A percentile compares a stretch with the other conserved stretches of the same genome.
These are phyloP conservation scores for Taxawa tesnikishii DNA, from an alignment of 2,329 filamentous ascomycete species.

Conservation along the genomic window DNA sequence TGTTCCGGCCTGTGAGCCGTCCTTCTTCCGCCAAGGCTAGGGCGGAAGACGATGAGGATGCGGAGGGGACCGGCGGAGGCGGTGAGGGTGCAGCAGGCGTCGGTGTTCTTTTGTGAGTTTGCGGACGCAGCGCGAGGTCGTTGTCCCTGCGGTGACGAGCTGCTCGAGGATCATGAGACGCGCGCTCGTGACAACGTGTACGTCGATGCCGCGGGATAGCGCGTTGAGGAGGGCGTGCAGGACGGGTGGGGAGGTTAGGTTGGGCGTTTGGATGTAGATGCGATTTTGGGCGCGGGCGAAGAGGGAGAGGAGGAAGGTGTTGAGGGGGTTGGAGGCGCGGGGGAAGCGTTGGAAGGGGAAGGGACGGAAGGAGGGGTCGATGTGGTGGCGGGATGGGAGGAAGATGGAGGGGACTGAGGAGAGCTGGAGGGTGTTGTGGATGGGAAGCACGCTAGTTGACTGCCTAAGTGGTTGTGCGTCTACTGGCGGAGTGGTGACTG, in stretches of 20 bases:
- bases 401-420: constrained; percentile 45
- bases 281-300: constrained; percentile 43
- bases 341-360: constrained; percentile 38
- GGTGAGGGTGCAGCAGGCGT: too few relatives aligned
- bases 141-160: constrained; percentile 65
- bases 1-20: too few relatives aligned
- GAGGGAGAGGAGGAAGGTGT: constrained; percentile 45
- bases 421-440: too few relatives aligned
- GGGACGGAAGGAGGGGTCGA: constrained; percentile 48
- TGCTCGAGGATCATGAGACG: constrained; percentile 53
- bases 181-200: constrained; percentile 30
- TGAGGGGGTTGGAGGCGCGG: constrained; percentile 55
- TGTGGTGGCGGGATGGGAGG: constrained; percentile 62
- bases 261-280: constrained; percentile 66
- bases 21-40: too few relatives aligned
- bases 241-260: constrained; percentile 57
- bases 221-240: constrained; percentile 49
- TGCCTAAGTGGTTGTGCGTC: too few relatives aligned
- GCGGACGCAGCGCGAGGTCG: constrained; percentile 52
- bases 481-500: too few relatives aligned
- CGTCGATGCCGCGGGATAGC: constrained; percentile 52
- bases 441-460: too few relatives aligned
- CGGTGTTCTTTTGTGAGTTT: constrained; percentile 46
- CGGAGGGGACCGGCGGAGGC: too few relatives aligned
- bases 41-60: constrained; percentile 1